Conservation (phyloP, 805 yeast species). For the Zygosaccharomyces bailii region DNA sequence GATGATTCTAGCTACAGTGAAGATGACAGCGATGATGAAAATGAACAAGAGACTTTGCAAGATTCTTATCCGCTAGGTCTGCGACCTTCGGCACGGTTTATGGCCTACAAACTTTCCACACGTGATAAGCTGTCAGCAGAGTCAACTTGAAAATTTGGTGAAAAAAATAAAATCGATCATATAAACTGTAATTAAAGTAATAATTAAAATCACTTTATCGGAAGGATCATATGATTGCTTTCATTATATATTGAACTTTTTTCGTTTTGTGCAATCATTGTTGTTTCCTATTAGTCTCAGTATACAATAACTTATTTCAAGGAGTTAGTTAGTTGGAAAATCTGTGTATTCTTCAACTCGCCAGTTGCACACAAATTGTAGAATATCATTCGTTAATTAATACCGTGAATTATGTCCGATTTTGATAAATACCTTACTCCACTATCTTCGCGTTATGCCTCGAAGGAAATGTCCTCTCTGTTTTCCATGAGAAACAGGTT, state of each 20-base stretch:
- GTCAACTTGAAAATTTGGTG: slow-evolving; percentile 14
- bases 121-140: slow-evolving; percentile 17
- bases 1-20: slow-evolving; percentile 23
- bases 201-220: neutral
- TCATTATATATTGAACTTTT: neutral
- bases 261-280: no score
- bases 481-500: slow-evolving; percentile 92
- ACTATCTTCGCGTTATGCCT: slow-evolving; percentile 92
- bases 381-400: no score
- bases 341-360: no score
- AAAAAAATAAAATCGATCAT: slow-evolving; percentile 5
- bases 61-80: slow-evolving; percentile 31
- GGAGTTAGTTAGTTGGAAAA: no score
- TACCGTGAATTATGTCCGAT: slow-evolving; percentile 28
- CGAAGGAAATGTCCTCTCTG: slow-evolving; percentile 91
- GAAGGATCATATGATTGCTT: neutral
- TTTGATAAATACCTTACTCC: slow-evolving; percentile 87
- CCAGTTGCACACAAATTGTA: no score
- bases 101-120: slow-evolving; percentile 51
- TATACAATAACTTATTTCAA: no score
- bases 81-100: slow-evolving; percentile 68
- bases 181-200: slow-evolving; percentile 4
- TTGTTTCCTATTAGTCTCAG: no score
- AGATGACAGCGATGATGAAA: slow-evolving; percentile 21
- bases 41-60: slow-evolving; percentile 20